Conservation (phyloP, 2,329 filamentous ascomycete species). For the Pyrenochaeta sp. region DNA sequence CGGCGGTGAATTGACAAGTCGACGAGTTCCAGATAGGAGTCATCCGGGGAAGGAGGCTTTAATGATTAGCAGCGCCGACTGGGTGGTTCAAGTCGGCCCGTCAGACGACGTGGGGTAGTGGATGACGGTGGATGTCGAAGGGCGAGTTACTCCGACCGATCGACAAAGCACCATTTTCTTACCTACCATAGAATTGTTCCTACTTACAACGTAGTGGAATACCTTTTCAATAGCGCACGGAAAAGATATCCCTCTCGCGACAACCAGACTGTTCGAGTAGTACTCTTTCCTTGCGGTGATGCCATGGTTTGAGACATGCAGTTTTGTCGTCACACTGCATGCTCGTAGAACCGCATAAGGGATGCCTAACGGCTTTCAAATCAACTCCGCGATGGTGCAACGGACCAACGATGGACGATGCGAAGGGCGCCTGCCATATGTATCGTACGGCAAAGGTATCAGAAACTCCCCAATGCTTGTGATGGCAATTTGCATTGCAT, state of each 20-base stretch:
- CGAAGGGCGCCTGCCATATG: neutral
- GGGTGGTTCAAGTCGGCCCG: conserved; percentile 19
- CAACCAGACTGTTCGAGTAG: conserved; percentile 1
- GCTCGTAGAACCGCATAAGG: neutral
- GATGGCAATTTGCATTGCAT: too few relatives aligned
- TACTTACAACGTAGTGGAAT: too few relatives aligned
- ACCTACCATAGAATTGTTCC: too few relatives aligned
- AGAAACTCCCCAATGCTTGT: conserved; percentile 1
- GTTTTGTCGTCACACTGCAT: conserved; percentile 10
- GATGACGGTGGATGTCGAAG: too few relatives aligned
- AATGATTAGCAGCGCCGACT: conserved; percentile 15
- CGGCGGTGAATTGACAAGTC: too few relatives aligned
- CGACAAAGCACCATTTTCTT: too few relatives aligned
- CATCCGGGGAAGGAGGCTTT: neutral
- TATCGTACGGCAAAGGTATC: neutral
- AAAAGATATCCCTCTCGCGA: conserved; percentile 1
- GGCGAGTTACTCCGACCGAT: conserved; percentile 24
- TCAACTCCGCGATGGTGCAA: neutral
- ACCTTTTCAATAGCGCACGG: neutral
- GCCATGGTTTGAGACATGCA: neutral
- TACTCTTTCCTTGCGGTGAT: neutral
- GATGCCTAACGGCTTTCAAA: conserved; percentile 1
- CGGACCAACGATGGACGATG: neutral
- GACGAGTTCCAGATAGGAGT: conserved; percentile 1
- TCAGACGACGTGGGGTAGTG: conserved; percentile 25